Percentiles rank a stretch among this genome's conserved stretches.
phyloP scores from a whole-genome alignment of 2,329 filamentous ascomycete species.

The Orbilia blumenaviensis region DNA sequence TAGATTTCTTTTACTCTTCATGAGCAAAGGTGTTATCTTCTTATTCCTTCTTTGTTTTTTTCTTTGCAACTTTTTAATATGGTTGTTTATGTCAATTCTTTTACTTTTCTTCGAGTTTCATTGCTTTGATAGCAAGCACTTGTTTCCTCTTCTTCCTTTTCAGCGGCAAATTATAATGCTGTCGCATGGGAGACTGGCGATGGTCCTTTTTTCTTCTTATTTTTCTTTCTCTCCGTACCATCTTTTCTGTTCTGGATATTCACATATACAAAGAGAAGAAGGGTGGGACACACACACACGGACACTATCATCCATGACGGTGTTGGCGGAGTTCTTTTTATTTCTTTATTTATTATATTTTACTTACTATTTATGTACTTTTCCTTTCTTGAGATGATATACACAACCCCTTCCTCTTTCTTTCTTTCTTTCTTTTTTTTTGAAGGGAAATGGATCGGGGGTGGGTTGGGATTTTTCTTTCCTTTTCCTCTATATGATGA shows the following conservation, averaged over 20 bases:
- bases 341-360: constrained; percentile 18
- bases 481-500: background rate
- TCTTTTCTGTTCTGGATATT: background rate
- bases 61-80: background rate
- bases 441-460: no score
- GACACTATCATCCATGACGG: constrained; percentile 42
- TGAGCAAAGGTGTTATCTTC: constrained; percentile 18
- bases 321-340: constrained; percentile 40
- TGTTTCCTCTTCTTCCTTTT: background rate
- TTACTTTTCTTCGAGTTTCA: background rate
- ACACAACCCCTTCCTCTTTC: background rate
- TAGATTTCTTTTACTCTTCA: constrained; percentile 24
- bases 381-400: no score
- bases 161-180: background rate
- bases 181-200: constrained; percentile 1
- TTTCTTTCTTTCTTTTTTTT: background rate
- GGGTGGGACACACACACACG: constrained; percentile 29
- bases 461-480: no score
- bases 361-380: background rate
- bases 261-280: background rate
- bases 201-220: background rate
- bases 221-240: background rate
- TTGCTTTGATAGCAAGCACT: constrained; percentile 19
- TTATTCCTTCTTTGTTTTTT: background rate
- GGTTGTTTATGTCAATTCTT: background rate